phyloP scores from a whole-genome alignment of 148 eudicot species.

The Drosera capensis region DNA sequence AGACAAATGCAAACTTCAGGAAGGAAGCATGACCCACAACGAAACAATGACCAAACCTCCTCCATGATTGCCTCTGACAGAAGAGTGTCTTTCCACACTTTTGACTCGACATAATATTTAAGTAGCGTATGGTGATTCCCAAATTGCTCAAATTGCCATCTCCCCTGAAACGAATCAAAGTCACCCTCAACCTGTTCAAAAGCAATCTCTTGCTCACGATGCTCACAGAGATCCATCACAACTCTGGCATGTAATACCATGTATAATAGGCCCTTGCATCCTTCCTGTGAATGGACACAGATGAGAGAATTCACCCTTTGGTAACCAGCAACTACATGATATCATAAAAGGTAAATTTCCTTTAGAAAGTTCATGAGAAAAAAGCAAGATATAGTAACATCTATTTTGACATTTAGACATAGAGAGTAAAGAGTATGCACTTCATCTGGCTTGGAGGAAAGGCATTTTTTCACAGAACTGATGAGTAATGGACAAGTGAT shows the following conservation, averaged over 20 bases:
- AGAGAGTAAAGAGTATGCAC: too few species aligned
- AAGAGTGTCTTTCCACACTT: conserved; percentile 70
- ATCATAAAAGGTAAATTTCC: too few species aligned
- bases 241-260: conserved; percentile 98
- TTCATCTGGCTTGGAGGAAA: too few species aligned
- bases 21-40: background rate
- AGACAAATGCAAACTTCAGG: background rate
- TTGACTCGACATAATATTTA: conserved; percentile 88
- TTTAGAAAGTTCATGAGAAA: too few species aligned
- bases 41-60: conserved; percentile 37
- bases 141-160: conserved; percentile 83
- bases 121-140: conserved; percentile 88
- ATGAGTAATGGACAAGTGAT: too few species aligned
- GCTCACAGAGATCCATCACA: conserved; percentile 79
- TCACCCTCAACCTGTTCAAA: conserved; percentile 97
- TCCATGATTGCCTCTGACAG: conserved; percentile 95
- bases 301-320: too few species aligned
- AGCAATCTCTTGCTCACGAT: conserved; percentile 64
- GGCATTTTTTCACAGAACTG: too few species aligned
- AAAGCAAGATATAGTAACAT: too few species aligned
- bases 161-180: conserved; percentile 80
- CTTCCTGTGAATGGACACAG: conserved; percentile 48
- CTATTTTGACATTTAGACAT: too few species aligned
- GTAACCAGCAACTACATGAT: too few species aligned
- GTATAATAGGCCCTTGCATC: conserved; percentile 90